These are phyloP conservation scores for Tricholoma sp. DNA, from an alignment of 768 basidiomycete genomes.

Conservation along the genomic window DNA sequence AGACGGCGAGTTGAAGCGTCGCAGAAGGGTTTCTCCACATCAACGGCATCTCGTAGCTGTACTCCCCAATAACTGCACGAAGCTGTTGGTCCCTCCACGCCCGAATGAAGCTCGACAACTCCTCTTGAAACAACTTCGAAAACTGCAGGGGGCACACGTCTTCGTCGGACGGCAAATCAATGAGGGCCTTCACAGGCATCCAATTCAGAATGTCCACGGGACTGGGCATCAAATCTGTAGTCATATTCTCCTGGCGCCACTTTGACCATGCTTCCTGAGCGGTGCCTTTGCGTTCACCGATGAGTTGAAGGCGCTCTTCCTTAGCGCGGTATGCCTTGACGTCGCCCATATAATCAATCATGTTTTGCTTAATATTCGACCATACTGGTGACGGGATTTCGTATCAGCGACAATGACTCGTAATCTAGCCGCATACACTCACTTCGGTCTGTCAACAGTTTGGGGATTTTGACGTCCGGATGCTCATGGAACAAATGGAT, in stretches of 20 bases:
- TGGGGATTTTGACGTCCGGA: conserved; percentile 11
- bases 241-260: conserved; percentile 15
- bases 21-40: neutral
- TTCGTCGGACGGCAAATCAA: conserved; percentile 11
- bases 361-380: conserved; percentile 22
- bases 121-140: neutral
- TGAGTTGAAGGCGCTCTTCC: conserved; percentile 16
- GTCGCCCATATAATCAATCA: conserved; percentile 22
- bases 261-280: conserved; percentile 18
- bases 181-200: conserved; percentile 8
- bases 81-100: neutral
- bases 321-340: conserved; percentile 12
- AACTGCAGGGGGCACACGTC: neutral
- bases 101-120: neutral
- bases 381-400: conserved; percentile 17
- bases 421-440: neutral
- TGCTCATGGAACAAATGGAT: conserved; percentile 12
- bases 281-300: conserved; percentile 14
- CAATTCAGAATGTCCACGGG: conserved; percentile 21
- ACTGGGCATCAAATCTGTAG: conserved; percentile 18
- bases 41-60: neutral
- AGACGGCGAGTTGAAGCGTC: conserved; percentile 16
- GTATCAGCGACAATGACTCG: neutral
- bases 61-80: neutral
- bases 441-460: conserved; percentile 17